phyloP scores from a whole-genome alignment of 169 alveolate species.

The Nephromyces sp. region DNA sequence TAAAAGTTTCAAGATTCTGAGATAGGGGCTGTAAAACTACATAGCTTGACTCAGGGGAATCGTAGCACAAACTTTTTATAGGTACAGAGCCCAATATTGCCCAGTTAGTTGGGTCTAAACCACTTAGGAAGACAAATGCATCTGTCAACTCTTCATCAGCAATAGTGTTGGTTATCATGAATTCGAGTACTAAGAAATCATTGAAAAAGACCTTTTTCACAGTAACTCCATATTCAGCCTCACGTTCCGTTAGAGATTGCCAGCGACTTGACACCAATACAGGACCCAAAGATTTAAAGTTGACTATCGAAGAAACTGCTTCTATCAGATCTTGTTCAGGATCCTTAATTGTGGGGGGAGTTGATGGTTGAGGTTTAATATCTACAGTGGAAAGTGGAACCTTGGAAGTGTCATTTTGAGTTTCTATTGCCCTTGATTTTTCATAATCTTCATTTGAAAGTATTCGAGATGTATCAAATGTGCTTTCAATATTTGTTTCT shows the following conservation, averaged over 20 bases:
- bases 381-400: background rate
- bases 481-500: background rate
- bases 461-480: background rate
- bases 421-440: background rate
- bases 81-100: background rate
- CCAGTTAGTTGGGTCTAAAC: background rate
- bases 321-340: background rate
- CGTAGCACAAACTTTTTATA: background rate
- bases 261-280: constrained; percentile 26
- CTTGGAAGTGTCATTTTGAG: background rate
- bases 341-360: background rate
- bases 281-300: background rate
- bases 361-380: background rate
- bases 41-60: background rate
- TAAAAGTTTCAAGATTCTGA: background rate
- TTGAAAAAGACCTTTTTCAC: constrained; percentile 33
- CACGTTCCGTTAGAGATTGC: constrained; percentile 40
- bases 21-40: background rate
- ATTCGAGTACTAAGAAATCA: constrained; percentile 30
- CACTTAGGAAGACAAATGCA: background rate
- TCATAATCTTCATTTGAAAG: background rate
- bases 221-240: constrained; percentile 48
- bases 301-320: background rate
- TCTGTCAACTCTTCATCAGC: constrained; percentile 21
- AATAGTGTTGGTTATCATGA: constrained; percentile 37